Base-by-base conservation (phyloP, 331 rosid species). In the Pyracantha coccinea region DNA sequence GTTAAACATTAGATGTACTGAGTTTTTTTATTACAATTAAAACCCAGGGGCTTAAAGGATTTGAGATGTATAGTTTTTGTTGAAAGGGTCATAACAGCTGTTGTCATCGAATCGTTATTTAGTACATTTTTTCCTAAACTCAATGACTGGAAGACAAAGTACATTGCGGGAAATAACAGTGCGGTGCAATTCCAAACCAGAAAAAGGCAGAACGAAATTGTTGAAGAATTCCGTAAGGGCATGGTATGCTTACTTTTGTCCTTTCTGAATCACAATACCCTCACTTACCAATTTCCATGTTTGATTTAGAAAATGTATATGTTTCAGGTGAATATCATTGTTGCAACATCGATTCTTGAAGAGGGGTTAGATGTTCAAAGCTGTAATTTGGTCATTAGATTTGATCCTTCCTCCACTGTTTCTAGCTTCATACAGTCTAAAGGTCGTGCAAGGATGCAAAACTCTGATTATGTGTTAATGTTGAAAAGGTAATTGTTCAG, bases 261-360 rank as follows among this genome's bases (percentile, higher is more conserved):
- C 41, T 27, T 50, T 6, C 35, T 71, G 44, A 19, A 52, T 77
- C 41, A 23, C 12, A 31, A 23, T 14, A 35, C 50, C 41, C 0
- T 66, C 75, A 71, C 24, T 57, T 44, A 19, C 33, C 29, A 45
- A 54, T 66, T 63, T 19, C 71, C 45, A 15, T 76, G 66, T 78
- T 60, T 79, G 66, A 79, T 44, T 32, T 24, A 29, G 73, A 65
- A 33, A 76, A 58, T 28, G 20, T 68, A 66, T 78, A 73, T 87
- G 23, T 79, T 75, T 54, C 76, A 93, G 98, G 91, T 88, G 41
- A 94, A 94, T 75, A 68, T 94, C 77, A 86, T 94, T 78, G 96
- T 94, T 78, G 97, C 98, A 78, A 94, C 98, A 19, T 94, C 98
- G 61, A 94, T 91, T 82, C 97, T 94, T 53, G 97, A 94, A 82